phyloP scores from a whole-genome alignment of 1,284 basidiomycete species.

The Peniophora sp. region DNA sequence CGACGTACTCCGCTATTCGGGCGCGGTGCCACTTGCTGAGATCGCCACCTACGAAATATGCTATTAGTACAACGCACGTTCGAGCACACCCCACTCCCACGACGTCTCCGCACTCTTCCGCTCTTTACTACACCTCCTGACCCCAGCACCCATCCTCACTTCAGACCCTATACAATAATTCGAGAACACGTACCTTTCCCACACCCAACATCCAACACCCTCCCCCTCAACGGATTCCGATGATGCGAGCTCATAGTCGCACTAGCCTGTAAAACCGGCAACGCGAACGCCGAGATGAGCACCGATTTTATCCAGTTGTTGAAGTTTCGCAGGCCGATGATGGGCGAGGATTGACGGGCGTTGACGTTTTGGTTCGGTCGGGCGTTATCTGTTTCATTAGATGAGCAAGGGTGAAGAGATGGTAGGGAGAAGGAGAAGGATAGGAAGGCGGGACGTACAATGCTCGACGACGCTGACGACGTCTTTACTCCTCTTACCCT shows the following conservation, averaged over 20 bases:
- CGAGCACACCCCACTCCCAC: too few relatives aligned
- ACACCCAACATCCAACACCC: slow-evolving; percentile 93
- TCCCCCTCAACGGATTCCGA: slow-evolving; percentile 33
- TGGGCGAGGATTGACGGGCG: slow-evolving; percentile 85
- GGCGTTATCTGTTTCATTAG: slow-evolving; percentile 64
- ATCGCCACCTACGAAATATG: too few relatives aligned
- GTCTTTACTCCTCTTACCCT: slow-evolving; percentile 52
- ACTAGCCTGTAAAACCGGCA: slow-evolving; percentile 41
- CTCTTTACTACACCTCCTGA: too few relatives aligned
- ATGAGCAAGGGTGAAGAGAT: slow-evolving; percentile 1
- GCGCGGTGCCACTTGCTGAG: slow-evolving; percentile 94
- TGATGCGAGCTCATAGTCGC: slow-evolving; percentile 23
- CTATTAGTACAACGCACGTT: too few relatives aligned
- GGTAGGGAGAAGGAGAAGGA: neutral
- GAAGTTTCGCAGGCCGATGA: slow-evolving; percentile 94
- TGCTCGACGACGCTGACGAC: slow-evolving; percentile 64
- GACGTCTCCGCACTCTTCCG: too few relatives aligned
- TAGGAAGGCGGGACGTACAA: slow-evolving; percentile 37
- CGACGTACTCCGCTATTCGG: slow-evolving; percentile 73
- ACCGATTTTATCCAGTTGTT: slow-evolving; percentile 99
- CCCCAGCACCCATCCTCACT: too few relatives aligned
- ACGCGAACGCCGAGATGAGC: slow-evolving; percentile 81
- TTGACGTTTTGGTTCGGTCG: slow-evolving; percentile 86
- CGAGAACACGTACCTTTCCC: too few relatives aligned
- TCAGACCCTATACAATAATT: too few relatives aligned